Conservation (phyloP, 2,329 filamentous ascomycete species). For the Verticillium dahliae region DNA sequence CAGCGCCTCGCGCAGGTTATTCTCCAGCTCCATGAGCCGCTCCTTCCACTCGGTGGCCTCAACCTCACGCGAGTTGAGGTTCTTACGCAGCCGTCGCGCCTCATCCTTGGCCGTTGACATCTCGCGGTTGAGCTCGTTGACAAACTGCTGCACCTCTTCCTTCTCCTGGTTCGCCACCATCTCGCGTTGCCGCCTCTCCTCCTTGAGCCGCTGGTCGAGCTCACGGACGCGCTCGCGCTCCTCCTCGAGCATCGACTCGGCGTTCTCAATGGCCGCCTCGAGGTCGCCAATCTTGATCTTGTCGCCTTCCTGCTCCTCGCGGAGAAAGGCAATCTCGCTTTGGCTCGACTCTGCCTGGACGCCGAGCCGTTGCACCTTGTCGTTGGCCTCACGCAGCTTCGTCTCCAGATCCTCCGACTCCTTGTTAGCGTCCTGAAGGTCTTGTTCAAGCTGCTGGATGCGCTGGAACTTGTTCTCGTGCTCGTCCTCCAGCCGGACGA, state of each 20-base stretch:
- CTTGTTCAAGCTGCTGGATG: slow-evolving; percentile 76
- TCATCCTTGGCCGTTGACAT: slow-evolving; percentile 80
- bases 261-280: slow-evolving; percentile 72
- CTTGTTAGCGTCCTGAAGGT: slow-evolving; percentile 75
- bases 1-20: slow-evolving; percentile 76
- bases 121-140: slow-evolving; percentile 89
- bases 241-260: slow-evolving; percentile 74
- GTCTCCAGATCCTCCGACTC: slow-evolving; percentile 84
- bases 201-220: slow-evolving; percentile 66
- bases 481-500: slow-evolving; percentile 85
- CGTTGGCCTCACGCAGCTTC: slow-evolving; percentile 75
- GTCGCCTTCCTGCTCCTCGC: slow-evolving; percentile 93
- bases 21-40: slow-evolving; percentile 82
- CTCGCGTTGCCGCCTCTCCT: slow-evolving; percentile 81
- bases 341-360: slow-evolving; percentile 92
- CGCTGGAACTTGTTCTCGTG: slow-evolving; percentile 70
- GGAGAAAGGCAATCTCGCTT: slow-evolving; percentile 86
- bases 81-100: slow-evolving; percentile 73
- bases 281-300: slow-evolving; percentile 97
- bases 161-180: slow-evolving; percentile 83
- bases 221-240: slow-evolving; percentile 73
- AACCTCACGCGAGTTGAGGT: slow-evolving; percentile 73
- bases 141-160: slow-evolving; percentile 86
- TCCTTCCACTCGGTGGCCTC: slow-evolving; percentile 91
- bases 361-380: slow-evolving; percentile 79